A percentile compares a stretch with the other conserved stretches of the same genome.
These are phyloP conservation scores for Phyllosticta paracitricarpa DNA, from an alignment of 2,329 filamentous ascomycete genomes.

Conservation along the genomic window DNA sequence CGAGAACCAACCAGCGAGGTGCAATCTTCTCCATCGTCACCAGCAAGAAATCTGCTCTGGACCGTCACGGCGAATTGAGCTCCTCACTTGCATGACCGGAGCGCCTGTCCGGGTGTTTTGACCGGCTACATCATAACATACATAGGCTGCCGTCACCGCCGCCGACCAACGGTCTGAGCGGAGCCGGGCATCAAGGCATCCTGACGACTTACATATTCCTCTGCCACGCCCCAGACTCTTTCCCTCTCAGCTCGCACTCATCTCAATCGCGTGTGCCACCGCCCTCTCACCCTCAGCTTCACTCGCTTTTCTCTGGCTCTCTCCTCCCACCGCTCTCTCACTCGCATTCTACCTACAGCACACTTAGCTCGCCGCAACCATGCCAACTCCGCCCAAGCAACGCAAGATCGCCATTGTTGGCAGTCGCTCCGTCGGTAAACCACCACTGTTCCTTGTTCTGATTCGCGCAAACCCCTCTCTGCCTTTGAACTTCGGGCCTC, in stretches of 20 bases:
- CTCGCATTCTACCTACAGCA: not conserved
- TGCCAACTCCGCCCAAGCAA: conserved; percentile 70
- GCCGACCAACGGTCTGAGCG: not conserved
- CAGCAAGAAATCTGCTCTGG: not conserved
- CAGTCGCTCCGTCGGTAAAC: conserved; percentile 78
- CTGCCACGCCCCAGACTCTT: not conserved
- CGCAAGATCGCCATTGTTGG: conserved; percentile 93
- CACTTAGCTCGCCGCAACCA: conserved; percentile 22
- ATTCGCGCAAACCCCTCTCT: not conserved
- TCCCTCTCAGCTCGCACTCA: not conserved
- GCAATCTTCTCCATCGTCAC: not conserved
- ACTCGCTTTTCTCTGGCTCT: not conserved
- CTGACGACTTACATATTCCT: not conserved
- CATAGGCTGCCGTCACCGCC: not conserved
- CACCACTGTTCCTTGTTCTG: conserved; percentile 11
- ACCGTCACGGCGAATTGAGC: not conserved
- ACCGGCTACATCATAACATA: not conserved
- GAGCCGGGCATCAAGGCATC: not conserved
- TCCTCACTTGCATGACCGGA: not conserved
- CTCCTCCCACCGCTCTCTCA: not conserved
- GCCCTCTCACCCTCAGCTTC: not conserved
- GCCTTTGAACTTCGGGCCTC: not conserved
- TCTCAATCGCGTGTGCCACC: not conserved
- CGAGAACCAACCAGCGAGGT: not conserved
- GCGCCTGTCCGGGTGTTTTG: not conserved